phyloP scores from a whole-genome alignment of 306 rosid genomes.

The Notholithocarpus densiflorus region DNA sequence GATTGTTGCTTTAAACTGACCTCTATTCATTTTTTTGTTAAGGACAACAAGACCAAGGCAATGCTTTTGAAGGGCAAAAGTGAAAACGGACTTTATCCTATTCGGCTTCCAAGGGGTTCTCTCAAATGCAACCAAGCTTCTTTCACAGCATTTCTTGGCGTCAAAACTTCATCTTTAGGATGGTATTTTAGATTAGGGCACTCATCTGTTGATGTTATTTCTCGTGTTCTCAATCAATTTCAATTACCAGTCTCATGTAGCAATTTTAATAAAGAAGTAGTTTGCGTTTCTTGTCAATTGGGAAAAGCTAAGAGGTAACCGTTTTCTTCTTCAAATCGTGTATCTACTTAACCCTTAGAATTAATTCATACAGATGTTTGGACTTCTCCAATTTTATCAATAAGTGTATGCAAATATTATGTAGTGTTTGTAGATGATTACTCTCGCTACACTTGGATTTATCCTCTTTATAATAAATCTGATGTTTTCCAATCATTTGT shows the following conservation, averaged over 20 bases:
- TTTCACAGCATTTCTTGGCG: too few species aligned
- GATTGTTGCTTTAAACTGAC: background rate
- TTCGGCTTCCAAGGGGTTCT: too few species aligned
- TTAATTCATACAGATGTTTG: background rate
- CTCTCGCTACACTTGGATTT: background rate
- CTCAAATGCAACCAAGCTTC: too few species aligned
- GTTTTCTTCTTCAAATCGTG: background rate
- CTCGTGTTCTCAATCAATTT: too few species aligned
- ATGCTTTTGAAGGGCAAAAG: too few species aligned
- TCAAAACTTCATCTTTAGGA: too few species aligned
- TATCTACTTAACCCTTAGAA: background rate
- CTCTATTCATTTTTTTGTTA: background rate
- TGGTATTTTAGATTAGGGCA: too few species aligned
- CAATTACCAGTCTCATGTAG: too few species aligned
- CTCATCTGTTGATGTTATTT: too few species aligned
- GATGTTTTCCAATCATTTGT: background rate
- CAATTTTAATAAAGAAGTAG: background rate
- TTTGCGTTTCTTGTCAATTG: background rate
- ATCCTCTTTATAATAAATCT: background rate
- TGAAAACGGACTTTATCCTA: too few species aligned
- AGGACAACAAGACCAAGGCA: background rate
- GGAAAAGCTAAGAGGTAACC: background rate
- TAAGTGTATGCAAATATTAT: background rate
- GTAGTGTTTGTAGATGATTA: background rate
- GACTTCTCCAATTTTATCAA: background rate